Base-by-base conservation (phyloP, 163 green algal genomes). In the Chlorella variabilis region DNA sequence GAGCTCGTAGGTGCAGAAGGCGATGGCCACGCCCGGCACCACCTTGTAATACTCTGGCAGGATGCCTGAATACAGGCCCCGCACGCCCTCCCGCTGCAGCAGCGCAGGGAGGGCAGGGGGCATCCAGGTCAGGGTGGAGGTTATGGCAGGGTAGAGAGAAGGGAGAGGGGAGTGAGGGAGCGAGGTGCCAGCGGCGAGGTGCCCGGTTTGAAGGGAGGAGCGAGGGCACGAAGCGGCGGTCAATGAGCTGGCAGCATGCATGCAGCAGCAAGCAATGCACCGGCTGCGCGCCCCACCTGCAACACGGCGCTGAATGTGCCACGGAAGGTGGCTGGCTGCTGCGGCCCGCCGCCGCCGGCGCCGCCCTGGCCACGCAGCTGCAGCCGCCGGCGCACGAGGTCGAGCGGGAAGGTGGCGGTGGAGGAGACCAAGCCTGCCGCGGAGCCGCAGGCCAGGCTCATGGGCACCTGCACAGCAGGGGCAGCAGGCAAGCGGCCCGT, bases 41-140 rank as follows among this genome's bases (percentile, higher is more conserved):
- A 93, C 94, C 78, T 98, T 98, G 86, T 89, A 90, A 78, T 97
- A 98, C 83, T 98, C 94, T 1, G 94, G 89, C 2, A 95, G 45
- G 58, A 98, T 95, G 73, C 94, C 94, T 0, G 85, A 36, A 78
- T 98, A 98, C 65, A 98, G 93, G 34, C 91, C 93, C 2, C 59
- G n/a, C 31, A 91, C 41, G 11, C 93, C 94, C 56, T 91, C 85
- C 5, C 59, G 39, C 20, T 62, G 70, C 31, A 34, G 27, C 27
- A 18, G 0, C 6, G 56, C 6, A 34, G 56, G 18, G 20, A 6
- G 56, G 25, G 18, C n/a, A n/a, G n/a, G n/a, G n/a, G n/a, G n/a
- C n/a, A n/a, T n/a, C n/a, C n/a, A n/a, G n/a, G n/a, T n/a, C n/a
- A n/a, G 56, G 25, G 56, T 65, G 7, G 36, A 29, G 15, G 54